Evolutionary conservation across 805 yeast genomes (phyloP), one percentile per base, ranked within the genome.

Genomic region (Komagataella ulmi): DNA sequence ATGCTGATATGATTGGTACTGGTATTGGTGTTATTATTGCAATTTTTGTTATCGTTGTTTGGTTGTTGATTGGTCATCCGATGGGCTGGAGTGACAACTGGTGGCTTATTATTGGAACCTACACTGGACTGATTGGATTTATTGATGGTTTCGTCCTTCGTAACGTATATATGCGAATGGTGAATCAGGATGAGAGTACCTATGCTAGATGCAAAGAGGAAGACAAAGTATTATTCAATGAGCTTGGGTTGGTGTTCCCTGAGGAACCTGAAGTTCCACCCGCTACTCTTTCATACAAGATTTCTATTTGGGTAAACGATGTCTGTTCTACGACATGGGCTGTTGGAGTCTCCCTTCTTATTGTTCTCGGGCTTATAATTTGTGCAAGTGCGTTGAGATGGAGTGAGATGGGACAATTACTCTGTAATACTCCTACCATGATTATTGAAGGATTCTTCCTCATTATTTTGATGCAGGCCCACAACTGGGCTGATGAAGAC

Each of bases 71-170:
- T 44, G 76, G 76, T 46, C 51, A 57, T 45, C 51, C 60, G 12
- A 62, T 72, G 69, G 19, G 57, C 40, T 72, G 68, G 67, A 56
- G 56, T 55, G 65, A 62, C 48, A 61, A 69, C 52, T 72, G 76
- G 76, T 72, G 75, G 75, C 58, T 72, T 46, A 69, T 72, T 45
- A 71, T 70, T 54, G 76, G 76, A 48, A 71, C 76, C 1, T 72
- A 72, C 54, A 69, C 76, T 0, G 76, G 76, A 17, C 59, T 72
- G 19, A 61, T 71, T 45, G 75, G 75, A 1, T 71, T 70, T 54
- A 50, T 68, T 48, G 76, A 72, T 54, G 74, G 75, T 2, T 72
- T 69, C 54, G 68, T 66, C 44, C 57, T 72, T 44, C 61, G 76
- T 57, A 65, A 70, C 51, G 68, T 65, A 17, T 71, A 66, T 46